phyloP scores from a whole-genome alignment of 345 rosid genomes.

The Heritiera littoralis region DNA sequence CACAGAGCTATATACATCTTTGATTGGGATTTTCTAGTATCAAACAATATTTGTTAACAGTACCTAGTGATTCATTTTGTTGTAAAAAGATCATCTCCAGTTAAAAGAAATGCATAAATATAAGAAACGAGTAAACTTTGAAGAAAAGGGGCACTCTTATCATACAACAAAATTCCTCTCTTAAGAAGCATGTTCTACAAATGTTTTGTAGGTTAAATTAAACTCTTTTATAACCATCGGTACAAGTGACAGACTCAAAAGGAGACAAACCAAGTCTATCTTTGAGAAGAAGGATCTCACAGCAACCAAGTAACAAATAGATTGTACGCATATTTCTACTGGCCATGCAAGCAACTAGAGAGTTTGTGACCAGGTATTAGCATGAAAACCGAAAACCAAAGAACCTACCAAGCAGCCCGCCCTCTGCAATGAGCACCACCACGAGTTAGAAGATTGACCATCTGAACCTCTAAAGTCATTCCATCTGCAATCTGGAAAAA shows the following conservation, averaged over 20 bases:
- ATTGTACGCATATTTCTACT: not conserved
- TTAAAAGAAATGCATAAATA: constrained; percentile 1
- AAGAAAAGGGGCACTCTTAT: constrained; percentile 3
- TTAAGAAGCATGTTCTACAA: not conserved
- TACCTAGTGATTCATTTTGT: not conserved
- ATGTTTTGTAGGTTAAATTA: constrained; percentile 9
- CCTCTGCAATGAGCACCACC: constrained; percentile 68
- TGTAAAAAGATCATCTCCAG: constrained; percentile 19
- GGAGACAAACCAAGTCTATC: not conserved
- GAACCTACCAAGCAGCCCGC: constrained; percentile 85
- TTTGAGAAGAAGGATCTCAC: not conserved
- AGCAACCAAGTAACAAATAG: constrained; percentile 7
- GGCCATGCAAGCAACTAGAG: not conserved
- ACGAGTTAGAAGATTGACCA: constrained; percentile 87
- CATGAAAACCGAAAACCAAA: constrained; percentile 5
- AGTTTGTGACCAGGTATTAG: not conserved
- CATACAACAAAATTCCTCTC: not conserved
- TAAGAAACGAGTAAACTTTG: not conserved
- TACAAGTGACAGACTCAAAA: not conserved
- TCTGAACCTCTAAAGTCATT: constrained; percentile 83
- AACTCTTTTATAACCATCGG: not conserved
- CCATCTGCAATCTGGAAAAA: constrained; percentile 94
- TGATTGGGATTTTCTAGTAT: not conserved
- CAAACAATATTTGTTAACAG: not conserved
- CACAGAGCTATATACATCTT: not conserved